phyloP scores from a whole-genome alignment of 495 filamentous ascomycete genomes.

The Extremus antarcticus region DNA sequence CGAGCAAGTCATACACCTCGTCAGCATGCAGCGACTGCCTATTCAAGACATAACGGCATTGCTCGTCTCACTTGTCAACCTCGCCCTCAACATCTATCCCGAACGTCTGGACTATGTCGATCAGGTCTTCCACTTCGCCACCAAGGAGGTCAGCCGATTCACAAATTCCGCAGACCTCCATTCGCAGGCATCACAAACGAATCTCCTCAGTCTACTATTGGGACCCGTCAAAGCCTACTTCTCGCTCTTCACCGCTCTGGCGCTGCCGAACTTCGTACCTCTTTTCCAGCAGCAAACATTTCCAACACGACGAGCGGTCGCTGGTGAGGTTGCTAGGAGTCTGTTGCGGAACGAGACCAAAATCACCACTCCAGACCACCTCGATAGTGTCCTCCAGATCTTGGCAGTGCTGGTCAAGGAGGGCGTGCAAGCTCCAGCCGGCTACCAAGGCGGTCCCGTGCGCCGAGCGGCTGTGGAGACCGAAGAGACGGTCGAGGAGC shows the following conservation, averaged over 20 bases:
- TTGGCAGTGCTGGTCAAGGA: constrained; percentile 86
- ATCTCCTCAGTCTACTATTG: constrained; percentile 75
- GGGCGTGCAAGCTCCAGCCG: constrained; percentile 70
- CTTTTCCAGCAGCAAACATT: constrained; percentile 89
- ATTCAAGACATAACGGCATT: constrained; percentile 93
- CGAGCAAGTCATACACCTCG: constrained; percentile 85
- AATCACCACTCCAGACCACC: constrained; percentile 62
- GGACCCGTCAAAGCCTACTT: constrained; percentile 81
- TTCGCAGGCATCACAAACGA: constrained; percentile 74
- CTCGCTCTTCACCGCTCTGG: constrained; percentile 85
- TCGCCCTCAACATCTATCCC: constrained; percentile 92
- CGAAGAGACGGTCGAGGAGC: constrained; percentile 93
- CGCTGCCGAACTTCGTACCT: constrained; percentile 81
- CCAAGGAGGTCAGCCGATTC: constrained; percentile 76
- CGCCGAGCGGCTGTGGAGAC: constrained; percentile 62
- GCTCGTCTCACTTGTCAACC: constrained; percentile 80
- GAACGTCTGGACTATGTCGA: constrained; percentile 89
- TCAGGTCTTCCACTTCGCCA: constrained; percentile 81
- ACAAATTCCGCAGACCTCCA: constrained; percentile 90
- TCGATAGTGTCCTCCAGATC: constrained; percentile 82
- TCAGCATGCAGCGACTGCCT: constrained; percentile 77
- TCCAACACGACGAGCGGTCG: constrained; percentile 78
- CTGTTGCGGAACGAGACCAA: constrained; percentile 68
- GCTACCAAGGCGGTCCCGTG: constrained; percentile 67
- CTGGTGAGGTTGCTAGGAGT: constrained; percentile 70